Conservation (phyloP, 2,329 filamentous ascomycete species). For the Calonectria pseudoreteaudii region DNA sequence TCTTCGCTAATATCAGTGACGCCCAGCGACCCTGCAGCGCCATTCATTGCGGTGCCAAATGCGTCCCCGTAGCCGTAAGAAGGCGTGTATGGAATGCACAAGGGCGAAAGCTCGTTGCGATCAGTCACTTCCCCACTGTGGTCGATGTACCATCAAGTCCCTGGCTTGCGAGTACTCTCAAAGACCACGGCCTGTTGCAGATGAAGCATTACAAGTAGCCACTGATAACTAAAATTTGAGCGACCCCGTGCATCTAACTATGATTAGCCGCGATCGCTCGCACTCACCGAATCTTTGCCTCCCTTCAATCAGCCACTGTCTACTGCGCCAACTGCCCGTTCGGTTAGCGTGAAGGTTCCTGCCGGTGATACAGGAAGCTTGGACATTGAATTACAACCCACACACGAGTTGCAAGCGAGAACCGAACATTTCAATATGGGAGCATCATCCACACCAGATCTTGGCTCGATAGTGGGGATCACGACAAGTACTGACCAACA, state of each 20-base stretch:
- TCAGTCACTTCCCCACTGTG: background rate
- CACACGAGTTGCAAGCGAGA: background rate
- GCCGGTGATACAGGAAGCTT: background rate
- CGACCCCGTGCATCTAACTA: background rate
- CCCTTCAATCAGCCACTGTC: background rate
- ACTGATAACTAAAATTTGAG: background rate
- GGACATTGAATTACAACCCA: background rate
- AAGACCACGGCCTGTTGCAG: background rate
- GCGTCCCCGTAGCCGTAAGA: background rate
- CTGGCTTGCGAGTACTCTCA: background rate
- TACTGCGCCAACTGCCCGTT: background rate
- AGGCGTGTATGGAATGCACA: background rate
- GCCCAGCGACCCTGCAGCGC: background rate
- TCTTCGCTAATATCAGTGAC: background rate
- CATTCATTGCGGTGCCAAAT: background rate
- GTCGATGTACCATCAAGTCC: background rate
- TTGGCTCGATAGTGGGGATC: too few species aligned
- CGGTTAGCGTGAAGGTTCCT: rapidly evolving
- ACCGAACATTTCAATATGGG: background rate
- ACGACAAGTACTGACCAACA: background rate
- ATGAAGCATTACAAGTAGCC: background rate
- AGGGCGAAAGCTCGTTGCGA: background rate
- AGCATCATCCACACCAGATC: background rate
- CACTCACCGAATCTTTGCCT: background rate
- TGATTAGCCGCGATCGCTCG: background rate